These are phyloP conservation scores for Coemansia sp. DNA, from an alignment of 192 early-diverging fungal species.

Conservation along the genomic window DNA sequence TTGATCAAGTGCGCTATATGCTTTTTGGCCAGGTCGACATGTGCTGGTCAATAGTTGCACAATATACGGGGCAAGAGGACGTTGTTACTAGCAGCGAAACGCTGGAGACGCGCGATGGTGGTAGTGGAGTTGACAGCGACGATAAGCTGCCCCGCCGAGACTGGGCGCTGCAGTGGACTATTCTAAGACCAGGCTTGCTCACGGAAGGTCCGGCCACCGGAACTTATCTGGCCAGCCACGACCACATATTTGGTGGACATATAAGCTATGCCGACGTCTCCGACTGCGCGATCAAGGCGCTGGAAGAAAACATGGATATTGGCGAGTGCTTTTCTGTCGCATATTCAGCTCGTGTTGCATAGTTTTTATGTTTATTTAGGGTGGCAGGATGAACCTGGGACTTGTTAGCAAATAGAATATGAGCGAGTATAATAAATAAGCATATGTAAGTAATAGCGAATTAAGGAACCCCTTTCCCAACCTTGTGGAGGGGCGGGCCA, in stretches of 20 bases:
- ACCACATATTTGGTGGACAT: slow-evolving; percentile 42
- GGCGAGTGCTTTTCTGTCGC: slow-evolving; percentile 39
- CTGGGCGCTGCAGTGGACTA: slow-evolving; percentile 28
- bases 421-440: too few species aligned
- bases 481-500: too few species aligned
- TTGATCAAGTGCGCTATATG: slow-evolving; percentile 30
- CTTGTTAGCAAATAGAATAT: too few species aligned
- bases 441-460: too few species aligned
- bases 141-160: background rate
- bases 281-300: slow-evolving; percentile 39
- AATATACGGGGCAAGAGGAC: slow-evolving; percentile 39
- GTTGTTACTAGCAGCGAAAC: slow-evolving; percentile 17
- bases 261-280: slow-evolving; percentile 34
- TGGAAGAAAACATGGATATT: slow-evolving; percentile 43
- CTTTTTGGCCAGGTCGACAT: background rate
- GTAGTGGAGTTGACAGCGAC: background rate
- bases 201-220: slow-evolving; percentile 23
- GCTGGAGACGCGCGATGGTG: background rate
- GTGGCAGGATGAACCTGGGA: too few species aligned
- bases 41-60: slow-evolving; percentile 41
- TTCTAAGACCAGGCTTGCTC: slow-evolving; percentile 29
- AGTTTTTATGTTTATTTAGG: background rate
- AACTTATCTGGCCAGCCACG: slow-evolving; percentile 38
- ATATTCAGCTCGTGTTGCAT: slow-evolving; percentile 43
- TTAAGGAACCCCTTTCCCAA: too few species aligned